Percentiles rank a stretch among this genome's conserved stretches.
phyloP scores from a whole-genome alignment of 176 grass and related monocot species.

The Aegilops tauschii region DNA sequence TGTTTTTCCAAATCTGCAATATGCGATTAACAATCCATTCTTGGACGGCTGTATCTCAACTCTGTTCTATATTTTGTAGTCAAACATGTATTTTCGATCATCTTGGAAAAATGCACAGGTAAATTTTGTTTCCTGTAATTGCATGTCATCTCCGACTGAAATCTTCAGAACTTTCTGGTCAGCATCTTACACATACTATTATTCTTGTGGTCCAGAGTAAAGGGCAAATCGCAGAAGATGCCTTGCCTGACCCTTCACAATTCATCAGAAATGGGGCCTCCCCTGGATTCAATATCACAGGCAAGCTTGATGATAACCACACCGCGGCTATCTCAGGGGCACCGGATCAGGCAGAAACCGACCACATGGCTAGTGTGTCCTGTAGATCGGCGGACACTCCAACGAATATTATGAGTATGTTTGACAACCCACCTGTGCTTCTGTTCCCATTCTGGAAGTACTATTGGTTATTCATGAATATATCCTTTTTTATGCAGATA shows the following conservation, averaged over 20 bases:
- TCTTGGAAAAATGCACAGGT: slow-evolving; percentile 96
- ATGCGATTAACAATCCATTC: slow-evolving; percentile 9
- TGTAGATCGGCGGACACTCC: slow-evolving; percentile 53
- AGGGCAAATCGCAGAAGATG: slow-evolving; percentile 58
- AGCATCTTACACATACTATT: slow-evolving; percentile 18
- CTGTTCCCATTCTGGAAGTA: slow-evolving; percentile 13
- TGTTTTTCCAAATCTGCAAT: slow-evolving; percentile 21
- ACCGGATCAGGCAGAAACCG: slow-evolving; percentile 50
- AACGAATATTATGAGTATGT: slow-evolving; percentile 45
- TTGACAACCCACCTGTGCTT: slow-evolving; percentile 14
- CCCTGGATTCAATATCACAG: slow-evolving; percentile 53
- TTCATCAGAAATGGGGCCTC: slow-evolving; percentile 65
- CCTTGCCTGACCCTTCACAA: slow-evolving; percentile 50
- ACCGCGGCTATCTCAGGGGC: slow-evolving; percentile 44
- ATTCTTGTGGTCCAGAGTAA: slow-evolving; percentile 49
- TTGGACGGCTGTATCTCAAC: slow-evolving; percentile 32
- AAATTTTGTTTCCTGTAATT: slow-evolving; percentile 33
- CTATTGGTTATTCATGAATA: slow-evolving; percentile 19
- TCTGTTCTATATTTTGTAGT: slow-evolving; percentile 61
- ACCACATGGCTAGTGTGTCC: slow-evolving; percentile 39
- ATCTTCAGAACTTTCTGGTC: not conserved
- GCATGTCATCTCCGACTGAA: slow-evolving; percentile 1
- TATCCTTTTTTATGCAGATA: slow-evolving; percentile 40
- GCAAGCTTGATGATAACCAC: slow-evolving; percentile 49
- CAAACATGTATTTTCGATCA: slow-evolving; percentile 94